phyloP scores from a whole-genome alignment of 2,329 filamentous ascomycete genomes.

The Fusarium nurragi region DNA sequence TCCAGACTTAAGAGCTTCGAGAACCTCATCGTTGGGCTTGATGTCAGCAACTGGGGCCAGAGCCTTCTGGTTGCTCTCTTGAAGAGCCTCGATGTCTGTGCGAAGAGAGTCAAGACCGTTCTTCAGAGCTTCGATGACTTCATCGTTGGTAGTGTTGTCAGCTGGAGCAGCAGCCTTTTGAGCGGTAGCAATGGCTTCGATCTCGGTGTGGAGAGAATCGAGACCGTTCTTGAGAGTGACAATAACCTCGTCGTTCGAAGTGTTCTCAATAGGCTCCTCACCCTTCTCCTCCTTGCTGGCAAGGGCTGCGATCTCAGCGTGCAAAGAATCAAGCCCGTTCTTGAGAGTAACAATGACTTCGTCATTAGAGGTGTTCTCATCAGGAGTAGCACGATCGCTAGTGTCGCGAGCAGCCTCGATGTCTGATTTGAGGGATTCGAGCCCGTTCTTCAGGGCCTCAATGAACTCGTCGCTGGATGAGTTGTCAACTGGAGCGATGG shows the following conservation, averaged over 20 bases:
- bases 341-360: conserved; percentile 87
- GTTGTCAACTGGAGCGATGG: conserved; percentile 25
- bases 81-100: conserved; percentile 55
- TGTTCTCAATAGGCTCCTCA: conserved; percentile 49
- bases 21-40: conserved; percentile 82
- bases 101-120: conserved; percentile 39
- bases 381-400: conserved; percentile 60
- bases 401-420: conserved; percentile 65
- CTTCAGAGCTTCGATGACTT: conserved; percentile 38
- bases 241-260: conserved; percentile 74
- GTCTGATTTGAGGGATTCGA: conserved; percentile 35
- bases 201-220: conserved; percentile 74
- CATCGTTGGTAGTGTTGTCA: conserved; percentile 33
- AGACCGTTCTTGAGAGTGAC: conserved; percentile 83
- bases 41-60: conserved; percentile 70
- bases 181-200: conserved; percentile 73
- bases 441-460: conserved; percentile 34
- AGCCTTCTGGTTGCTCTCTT: conserved; percentile 67
- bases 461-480: conserved; percentile 31
- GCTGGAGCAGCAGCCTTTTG: conserved; percentile 54
- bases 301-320: conserved; percentile 71
- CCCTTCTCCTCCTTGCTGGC: conserved; percentile 66
- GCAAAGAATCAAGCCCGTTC: conserved; percentile 76
- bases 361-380: conserved; percentile 79
- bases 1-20: conserved; percentile 83